phyloP scores from a whole-genome alignment of 306 rosid genomes.

The Styphnolobium japonicum region DNA sequence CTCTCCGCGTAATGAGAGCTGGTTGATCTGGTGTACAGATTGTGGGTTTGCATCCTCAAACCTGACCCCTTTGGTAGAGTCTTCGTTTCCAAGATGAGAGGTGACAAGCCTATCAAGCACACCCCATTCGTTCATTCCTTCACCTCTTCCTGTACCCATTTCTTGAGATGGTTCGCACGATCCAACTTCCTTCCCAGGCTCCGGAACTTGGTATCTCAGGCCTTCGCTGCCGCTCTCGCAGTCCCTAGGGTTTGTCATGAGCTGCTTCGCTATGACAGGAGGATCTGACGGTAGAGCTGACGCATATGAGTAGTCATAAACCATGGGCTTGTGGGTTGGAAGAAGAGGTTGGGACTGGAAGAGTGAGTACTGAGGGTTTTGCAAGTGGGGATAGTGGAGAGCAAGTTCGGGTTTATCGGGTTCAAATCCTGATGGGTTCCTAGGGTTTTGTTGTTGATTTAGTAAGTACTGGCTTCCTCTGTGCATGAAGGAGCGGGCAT shows the following conservation, averaged over 20 bases:
- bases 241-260: slow-evolving; percentile 67
- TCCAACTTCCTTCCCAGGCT: slow-evolving; percentile 47
- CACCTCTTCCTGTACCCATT: slow-evolving; percentile 34
- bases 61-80: slow-evolving; percentile 52
- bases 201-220: slow-evolving; percentile 55
- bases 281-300: slow-evolving; percentile 33
- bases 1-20: slow-evolving; percentile 72
- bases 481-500: slow-evolving; percentile 48
- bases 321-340: slow-evolving; percentile 35
- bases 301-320: slow-evolving; percentile 39
- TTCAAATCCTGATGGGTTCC: slow-evolving; percentile 39
- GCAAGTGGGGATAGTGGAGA: slow-evolving; percentile 49
- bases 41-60: slow-evolving; percentile 49
- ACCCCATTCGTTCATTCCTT: slow-evolving; percentile 71
- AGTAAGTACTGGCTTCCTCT: slow-evolving; percentile 56
- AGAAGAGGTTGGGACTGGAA: slow-evolving; percentile 52
- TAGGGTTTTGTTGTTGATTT: slow-evolving; percentile 47
- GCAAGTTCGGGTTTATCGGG: slow-evolving; percentile 54
- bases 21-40: slow-evolving; percentile 52
- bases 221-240: slow-evolving; percentile 66
- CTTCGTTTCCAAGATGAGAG: slow-evolving; percentile 60
- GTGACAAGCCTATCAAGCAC: slow-evolving; percentile 75
- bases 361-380: slow-evolving; percentile 51
- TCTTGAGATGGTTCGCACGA: slow-evolving; percentile 44
- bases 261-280: slow-evolving; percentile 54